Conservation (phyloP, 2,329 filamentous ascomycete genomes). For the Gnomoniopsis sp. region DNA sequence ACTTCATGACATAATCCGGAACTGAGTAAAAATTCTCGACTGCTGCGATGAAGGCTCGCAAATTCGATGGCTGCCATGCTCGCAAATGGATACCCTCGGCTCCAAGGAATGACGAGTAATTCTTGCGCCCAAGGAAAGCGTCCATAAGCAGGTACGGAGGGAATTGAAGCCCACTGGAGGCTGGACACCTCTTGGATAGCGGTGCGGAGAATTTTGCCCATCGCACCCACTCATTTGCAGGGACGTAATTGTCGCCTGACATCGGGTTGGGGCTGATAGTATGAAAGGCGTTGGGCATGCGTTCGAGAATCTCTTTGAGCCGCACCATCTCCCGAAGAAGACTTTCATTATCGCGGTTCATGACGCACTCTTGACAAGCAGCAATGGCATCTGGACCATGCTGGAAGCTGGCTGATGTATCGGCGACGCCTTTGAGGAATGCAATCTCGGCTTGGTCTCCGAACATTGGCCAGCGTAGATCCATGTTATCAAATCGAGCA, state of each 20-base stretch:
- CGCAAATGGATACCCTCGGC: slow-evolving; percentile 49
- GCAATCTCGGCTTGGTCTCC: slow-evolving; percentile 48
- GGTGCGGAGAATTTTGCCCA: slow-evolving; percentile 51
- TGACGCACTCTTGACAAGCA: slow-evolving; percentile 51
- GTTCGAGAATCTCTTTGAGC: slow-evolving; percentile 50
- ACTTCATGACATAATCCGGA: slow-evolving; percentile 49
- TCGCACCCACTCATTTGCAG: slow-evolving; percentile 45
- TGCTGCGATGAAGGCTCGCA: slow-evolving; percentile 51
- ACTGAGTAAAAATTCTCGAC: slow-evolving; percentile 53
- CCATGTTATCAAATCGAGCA: slow-evolving; percentile 49
- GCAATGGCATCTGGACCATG: slow-evolving; percentile 50
- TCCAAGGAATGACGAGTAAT: slow-evolving; percentile 49
- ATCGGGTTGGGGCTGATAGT: slow-evolving; percentile 51
- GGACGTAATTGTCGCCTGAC: slow-evolving; percentile 48
- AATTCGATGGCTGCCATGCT: slow-evolving; percentile 52
- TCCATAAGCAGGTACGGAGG: slow-evolving; percentile 53
- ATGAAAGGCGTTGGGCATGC: slow-evolving; percentile 52
- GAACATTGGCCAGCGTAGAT: slow-evolving; percentile 52
- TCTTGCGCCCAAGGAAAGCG: slow-evolving; percentile 49
- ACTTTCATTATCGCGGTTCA: slow-evolving; percentile 48
- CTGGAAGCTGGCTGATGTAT: slow-evolving; percentile 41
- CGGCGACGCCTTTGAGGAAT: slow-evolving; percentile 48
- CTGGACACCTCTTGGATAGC: slow-evolving; percentile 46
- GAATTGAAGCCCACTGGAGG: slow-evolving; percentile 49
- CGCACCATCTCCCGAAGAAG: slow-evolving; percentile 47